Evolutionary conservation across 1,284 basidiomycete species (phyloP).

Genomic region (Moesziomyces sp.): DNA sequence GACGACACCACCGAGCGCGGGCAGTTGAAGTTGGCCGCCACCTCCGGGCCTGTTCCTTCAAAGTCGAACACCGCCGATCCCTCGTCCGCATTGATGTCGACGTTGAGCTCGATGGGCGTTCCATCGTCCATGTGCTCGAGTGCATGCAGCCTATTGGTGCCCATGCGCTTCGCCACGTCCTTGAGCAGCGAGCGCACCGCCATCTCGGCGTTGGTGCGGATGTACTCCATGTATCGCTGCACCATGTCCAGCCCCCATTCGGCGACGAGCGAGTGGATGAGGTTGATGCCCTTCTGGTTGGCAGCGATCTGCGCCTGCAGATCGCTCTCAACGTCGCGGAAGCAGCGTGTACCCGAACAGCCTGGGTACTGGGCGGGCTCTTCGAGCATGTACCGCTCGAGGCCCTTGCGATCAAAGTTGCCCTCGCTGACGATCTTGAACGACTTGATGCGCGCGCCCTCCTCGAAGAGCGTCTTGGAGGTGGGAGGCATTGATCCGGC

Average conservation of each 20-base stretch:
- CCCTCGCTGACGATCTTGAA: constrained; percentile 92
- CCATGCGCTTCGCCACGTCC: constrained; percentile 76
- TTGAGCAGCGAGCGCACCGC: constrained; percentile 86
- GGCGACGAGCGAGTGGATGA: constrained; percentile 75
- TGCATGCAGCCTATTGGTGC: constrained; percentile 77
- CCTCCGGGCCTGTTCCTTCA: constrained; percentile 81
- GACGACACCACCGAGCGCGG: constrained; percentile 80
- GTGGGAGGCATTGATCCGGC: constrained; percentile 93
- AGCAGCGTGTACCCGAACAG: constrained; percentile 68
- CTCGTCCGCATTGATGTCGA: constrained; percentile 80
- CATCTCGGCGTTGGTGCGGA: constrained; percentile 87
- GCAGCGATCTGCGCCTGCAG: constrained; percentile 95
- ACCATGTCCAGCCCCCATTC: constrained; percentile 89
- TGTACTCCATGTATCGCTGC: constrained; percentile 72
- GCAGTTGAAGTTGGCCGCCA: constrained; percentile 88
- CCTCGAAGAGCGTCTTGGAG: constrained; percentile 87
- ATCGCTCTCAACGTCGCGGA: constrained; percentile 89
- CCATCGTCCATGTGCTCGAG: constrained; percentile 71
- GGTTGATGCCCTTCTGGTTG: constrained; percentile 83
- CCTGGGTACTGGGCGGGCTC: constrained; percentile 79
- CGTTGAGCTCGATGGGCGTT: constrained; percentile 78
- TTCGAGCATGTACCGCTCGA: constrained; percentile 84
- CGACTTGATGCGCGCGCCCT: constrained; percentile 89
- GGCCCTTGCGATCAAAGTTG: constrained; percentile 79
- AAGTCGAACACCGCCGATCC: constrained; percentile 92